Evolutionary conservation across 805 yeast species (phyloP), one percentile per base, ranked within the genome.

Genomic region (Zygosaccharomyces bailii): DNA sequence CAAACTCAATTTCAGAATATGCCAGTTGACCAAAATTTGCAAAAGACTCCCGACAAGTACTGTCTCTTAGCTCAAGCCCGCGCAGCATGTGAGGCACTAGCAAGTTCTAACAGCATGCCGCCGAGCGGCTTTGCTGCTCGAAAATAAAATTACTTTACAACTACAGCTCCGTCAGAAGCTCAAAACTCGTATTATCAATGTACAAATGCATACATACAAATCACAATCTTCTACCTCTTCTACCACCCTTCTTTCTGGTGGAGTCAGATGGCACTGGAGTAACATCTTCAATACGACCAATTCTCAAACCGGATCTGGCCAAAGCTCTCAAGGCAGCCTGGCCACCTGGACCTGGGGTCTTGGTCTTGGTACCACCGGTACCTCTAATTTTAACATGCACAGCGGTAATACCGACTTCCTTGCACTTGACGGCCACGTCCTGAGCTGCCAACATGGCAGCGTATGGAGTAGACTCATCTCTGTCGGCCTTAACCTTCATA

Each of bases 231-330:
- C 99, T 91, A 91, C 99, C 99, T 84, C 99, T 90, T 83, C 99
- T 93, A 87, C 99, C 99, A 88, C 99, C 99, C 95, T 93, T 95
- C 88, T 91, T 87, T 86, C 99, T 93, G 76, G 99, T 95, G 69
- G 98, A 90, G 78, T 93, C 99, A 65, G 99, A 93, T 76, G 99
- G 99, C 68, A 93, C 90, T 76, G 99, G 99, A 65, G 99, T 93
- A 64, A 93, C 99, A 76, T 93, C 99, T 82, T 95, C 99, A 67
- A 93, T 93, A 79, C 99, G 89, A 69, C 99, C 99, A 63, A 93
- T 93, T 84, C 96, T 90, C 77, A 93, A 82, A 74, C 99, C 99
- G 62, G 98, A 89, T 84, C 99, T 90, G 69, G 99, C 98, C 70
- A 91, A 78, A 72, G 98, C 96, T 85, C 99, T 86, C 74, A 91